Conservation (phyloP, 768 basidiomycete genomes). For the Mycena haematopus region DNA sequence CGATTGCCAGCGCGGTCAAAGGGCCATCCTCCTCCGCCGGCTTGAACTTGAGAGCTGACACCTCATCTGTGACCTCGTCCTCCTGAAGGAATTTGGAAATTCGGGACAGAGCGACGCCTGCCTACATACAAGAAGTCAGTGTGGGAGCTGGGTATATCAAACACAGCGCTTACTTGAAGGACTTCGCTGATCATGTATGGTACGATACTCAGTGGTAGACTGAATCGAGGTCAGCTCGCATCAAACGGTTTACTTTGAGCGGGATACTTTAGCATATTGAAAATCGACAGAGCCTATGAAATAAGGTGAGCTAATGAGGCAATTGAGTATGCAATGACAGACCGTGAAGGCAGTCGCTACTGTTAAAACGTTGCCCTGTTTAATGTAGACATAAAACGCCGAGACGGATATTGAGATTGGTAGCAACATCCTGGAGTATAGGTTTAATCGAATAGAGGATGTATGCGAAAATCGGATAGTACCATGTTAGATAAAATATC, state of each 20-base stretch:
- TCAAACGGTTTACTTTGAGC: background rate
- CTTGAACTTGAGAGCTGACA: conserved; percentile 64
- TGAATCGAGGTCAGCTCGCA: background rate
- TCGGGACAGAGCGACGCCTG: conserved; percentile 67
- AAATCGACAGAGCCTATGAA: conserved; percentile 75
- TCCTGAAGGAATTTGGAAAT: conserved; percentile 73
- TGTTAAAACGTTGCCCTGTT: conserved; percentile 75
- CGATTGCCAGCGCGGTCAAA: conserved; percentile 58
- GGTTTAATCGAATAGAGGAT: background rate
- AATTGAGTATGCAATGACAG: background rate
- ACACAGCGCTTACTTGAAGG: background rate
- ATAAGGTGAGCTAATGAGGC: background rate
- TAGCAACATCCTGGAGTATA: conserved; percentile 41
- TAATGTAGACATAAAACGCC: conserved; percentile 78
- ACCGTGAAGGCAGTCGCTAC: conserved; percentile 84
- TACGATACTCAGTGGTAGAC: background rate
- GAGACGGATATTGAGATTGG: conserved; percentile 85
- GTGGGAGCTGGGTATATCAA: background rate
- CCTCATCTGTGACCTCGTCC: conserved; percentile 71
- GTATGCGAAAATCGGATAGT: no score
- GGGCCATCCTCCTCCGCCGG: conserved; percentile 35
- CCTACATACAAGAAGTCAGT: conserved; percentile 38
- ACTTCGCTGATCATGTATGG: background rate
- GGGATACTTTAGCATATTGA: conserved; percentile 49
- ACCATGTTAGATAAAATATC: background rate